These are phyloP conservation scores for Paradendryphiella salina DNA, from an alignment of 2,329 filamentous ascomycete species.

Conservation along the genomic window DNA sequence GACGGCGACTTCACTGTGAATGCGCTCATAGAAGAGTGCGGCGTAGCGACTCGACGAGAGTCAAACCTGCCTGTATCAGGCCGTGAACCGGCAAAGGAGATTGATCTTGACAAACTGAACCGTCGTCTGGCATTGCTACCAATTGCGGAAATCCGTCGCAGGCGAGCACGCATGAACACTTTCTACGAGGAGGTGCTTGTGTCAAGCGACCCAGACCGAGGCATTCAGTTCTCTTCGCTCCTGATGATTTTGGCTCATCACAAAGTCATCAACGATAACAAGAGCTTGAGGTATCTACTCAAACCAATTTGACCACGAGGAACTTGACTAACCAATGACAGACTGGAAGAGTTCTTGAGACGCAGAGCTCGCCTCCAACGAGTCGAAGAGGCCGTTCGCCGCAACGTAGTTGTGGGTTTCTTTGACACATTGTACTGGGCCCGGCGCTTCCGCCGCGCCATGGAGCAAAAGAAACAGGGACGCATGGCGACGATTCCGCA, in stretches of 20 bases:
- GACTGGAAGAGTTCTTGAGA: slow-evolving; percentile 90
- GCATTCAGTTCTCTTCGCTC: slow-evolving; percentile 88
- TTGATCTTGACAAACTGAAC: slow-evolving; percentile 78
- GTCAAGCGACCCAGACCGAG: slow-evolving; percentile 83
- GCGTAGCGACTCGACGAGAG: slow-evolving; percentile 57
- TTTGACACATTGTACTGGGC: slow-evolving; percentile 94
- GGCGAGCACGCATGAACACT: slow-evolving; percentile 81
- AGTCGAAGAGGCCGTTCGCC: slow-evolving; percentile 90
- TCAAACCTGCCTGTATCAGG: slow-evolving; percentile 55
- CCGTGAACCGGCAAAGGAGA: slow-evolving; percentile 45
- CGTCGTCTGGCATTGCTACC: slow-evolving; percentile 73
- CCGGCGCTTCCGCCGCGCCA: slow-evolving; percentile 74
- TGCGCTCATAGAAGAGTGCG: slow-evolving; percentile 84
- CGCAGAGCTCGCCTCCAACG: slow-evolving; percentile 87
- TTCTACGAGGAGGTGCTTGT: slow-evolving; percentile 98
- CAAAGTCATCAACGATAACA: slow-evolving; percentile 97
- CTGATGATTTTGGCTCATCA: slow-evolving; percentile 97
- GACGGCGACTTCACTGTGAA: slow-evolving; percentile 84
- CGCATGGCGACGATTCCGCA: slow-evolving; percentile 79
- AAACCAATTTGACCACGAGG: not conserved
- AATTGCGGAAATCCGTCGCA: slow-evolving; percentile 70
- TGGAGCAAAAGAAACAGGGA: slow-evolving; percentile 69
- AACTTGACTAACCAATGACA: slow-evolving; percentile 42
- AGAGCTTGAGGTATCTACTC: slow-evolving; percentile 72
- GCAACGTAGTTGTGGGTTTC: slow-evolving; percentile 89